Evolutionary conservation across 2,329 filamentous ascomycete genomes (phyloP).

Genomic region (Scedosporium apiospermum): DNA sequence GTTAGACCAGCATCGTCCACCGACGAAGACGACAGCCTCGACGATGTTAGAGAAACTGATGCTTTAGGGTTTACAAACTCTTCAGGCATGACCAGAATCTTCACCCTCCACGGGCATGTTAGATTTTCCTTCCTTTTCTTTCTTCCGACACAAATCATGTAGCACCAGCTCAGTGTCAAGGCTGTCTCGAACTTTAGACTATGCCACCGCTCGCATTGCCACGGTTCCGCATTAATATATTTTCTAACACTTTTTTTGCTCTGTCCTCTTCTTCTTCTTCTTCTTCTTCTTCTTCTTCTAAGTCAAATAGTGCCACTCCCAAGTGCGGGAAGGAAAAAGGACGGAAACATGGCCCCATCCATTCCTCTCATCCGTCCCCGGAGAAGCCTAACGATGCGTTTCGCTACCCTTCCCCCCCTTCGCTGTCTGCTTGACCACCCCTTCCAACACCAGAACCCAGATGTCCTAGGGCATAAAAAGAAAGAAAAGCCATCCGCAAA

Average conservation of each 20-base stretch:
- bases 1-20: too few relatives aligned
- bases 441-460: not conserved
- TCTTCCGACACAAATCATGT: not conserved
- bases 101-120: too few relatives aligned
- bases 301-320: not conserved
- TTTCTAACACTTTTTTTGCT: not conserved
- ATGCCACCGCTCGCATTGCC: not conserved
- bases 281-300: not conserved
- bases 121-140: not conserved
- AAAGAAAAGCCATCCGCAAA: not conserved
- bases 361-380: not conserved
- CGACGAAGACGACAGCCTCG: too few relatives aligned
- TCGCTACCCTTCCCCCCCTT: too few relatives aligned
- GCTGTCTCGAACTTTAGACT: not conserved
- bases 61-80: too few relatives aligned
- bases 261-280: not conserved
- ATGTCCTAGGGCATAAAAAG: not conserved
- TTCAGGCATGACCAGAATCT: too few relatives aligned
- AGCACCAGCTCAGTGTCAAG: not conserved
- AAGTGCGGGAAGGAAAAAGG: not conserved
- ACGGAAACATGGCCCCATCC: not conserved
- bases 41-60: too few relatives aligned
- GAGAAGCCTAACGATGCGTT: too few relatives aligned
- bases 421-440: too few relatives aligned
- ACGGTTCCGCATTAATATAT: not conserved